phyloP scores from a whole-genome alignment of 495 filamentous ascomycete genomes.

The Lichenothelia convexa region DNA sequence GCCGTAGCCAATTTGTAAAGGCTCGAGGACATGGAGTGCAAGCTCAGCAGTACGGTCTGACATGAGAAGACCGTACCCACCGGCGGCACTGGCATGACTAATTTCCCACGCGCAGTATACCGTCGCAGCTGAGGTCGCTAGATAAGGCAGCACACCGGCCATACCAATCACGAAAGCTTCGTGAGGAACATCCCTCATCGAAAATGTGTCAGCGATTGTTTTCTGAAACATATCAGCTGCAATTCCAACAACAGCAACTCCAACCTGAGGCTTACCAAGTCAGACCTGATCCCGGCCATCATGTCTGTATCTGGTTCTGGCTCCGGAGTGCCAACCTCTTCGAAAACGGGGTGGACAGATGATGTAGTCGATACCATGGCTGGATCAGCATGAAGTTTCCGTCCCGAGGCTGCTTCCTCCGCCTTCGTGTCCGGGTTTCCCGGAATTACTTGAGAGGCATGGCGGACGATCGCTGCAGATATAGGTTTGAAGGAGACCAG shows the following conservation, averaged over 20 bases:
- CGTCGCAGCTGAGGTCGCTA: conserved; percentile 75
- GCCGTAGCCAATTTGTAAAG: conserved; percentile 82
- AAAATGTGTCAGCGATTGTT: conserved; percentile 78
- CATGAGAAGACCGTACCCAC: conserved; percentile 46
- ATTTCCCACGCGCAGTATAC: conserved; percentile 54
- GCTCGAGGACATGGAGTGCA: conserved; percentile 65
- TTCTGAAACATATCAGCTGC: conserved; percentile 40
- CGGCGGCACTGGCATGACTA: conserved; percentile 19
- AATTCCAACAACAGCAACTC: too few relatives aligned
- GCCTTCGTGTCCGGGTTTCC: conserved; percentile 31
- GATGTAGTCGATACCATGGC: conserved; percentile 40
- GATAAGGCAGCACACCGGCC: conserved; percentile 78
- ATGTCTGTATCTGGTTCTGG: conserved; percentile 30
- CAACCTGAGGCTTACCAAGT: conserved; percentile 50
- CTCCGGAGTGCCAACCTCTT: conserved; percentile 22
- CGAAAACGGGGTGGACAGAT: conserved; percentile 34
- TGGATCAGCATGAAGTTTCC: conserved; percentile 36
- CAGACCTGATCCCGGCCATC: conserved; percentile 46
- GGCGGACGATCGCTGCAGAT: conserved; percentile 9
- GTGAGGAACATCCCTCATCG: conserved; percentile 53
- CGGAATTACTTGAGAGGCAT: conserved; percentile 9
- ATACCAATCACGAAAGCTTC: conserved; percentile 69
- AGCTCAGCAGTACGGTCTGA: conserved; percentile 52
- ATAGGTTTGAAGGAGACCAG: conserved; percentile 7
- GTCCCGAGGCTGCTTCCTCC: conserved; percentile 30